Base-by-base conservation (phyloP, 1,139 yeast species). In the Starmera stellimalicola region DNA sequence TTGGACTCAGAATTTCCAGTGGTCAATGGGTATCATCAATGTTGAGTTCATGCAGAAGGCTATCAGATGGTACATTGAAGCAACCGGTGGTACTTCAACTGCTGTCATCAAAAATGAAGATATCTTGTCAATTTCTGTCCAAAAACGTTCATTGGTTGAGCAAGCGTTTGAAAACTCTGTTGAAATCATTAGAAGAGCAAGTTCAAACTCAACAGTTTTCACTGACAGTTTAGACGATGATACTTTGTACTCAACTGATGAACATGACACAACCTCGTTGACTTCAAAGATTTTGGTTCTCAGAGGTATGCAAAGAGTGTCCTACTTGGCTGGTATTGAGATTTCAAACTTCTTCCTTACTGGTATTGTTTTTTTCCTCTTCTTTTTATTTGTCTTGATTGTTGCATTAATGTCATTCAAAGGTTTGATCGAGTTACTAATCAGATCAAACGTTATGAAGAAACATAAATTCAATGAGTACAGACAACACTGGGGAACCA, bases 1-100 rank as follows among this genome's bases (percentile, higher is more conserved):
- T 4, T 91, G 99, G 99, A 79, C 94, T 25, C 95, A 91, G 57
- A 91, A 91, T 62, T 91, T 91, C 65, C 78, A 77, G 62, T 91
- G 98, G 98, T 78, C 96, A 6, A 70, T 91, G 69, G 98, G 98
- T 36, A 77, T 91, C 42, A 84, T 93, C 47, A 68, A 71, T 37
- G 75, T 77, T 9, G 62, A 63, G n/a, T 85, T 88, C 51, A 81
- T 91, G 73, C 98, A 91, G 58, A 57, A 65, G 32, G 83, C 88
- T 38, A 80, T 94, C 48, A 74, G 78, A 54, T 91, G 98, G 98
- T 91, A 91, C 59, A 77, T 91, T 37, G 95, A 88, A 59, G 67
- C 95, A n/a, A 91, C 98, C 1, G 96, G 96, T 29, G 98, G 98
- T 38, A 57, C 70, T 1, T 77, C 94, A 3, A 79, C 95, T 3